Evolutionary conservation across 106 monocot genomes (phyloP), one percentile per base, ranked within the genome.

Genomic region (Narthecium ossifragum): DNA sequence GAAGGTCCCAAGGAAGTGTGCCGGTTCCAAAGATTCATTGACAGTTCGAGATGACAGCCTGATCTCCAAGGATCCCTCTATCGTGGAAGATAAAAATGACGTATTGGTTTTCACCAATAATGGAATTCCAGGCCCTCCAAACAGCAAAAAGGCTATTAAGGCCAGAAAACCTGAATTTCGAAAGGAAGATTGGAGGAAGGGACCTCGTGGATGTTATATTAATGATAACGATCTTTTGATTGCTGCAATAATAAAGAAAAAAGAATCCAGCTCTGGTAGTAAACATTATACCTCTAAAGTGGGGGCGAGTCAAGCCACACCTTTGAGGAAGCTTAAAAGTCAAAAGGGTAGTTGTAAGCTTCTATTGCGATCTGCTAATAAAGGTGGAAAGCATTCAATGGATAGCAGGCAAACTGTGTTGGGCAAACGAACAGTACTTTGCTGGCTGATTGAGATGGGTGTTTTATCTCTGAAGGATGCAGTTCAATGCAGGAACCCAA

Each of bases 171-270:
- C 58, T 59, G 67, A 51, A 65, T 59, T 10, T 59, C 28, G 29
- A 14, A 77, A 74, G 65, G 65, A 65, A 61, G 76, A 30, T 29
- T 53, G 60, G 29, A 8, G 64, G 55, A 88, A 79, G 63, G 74
- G 79, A 28, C 63, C 67, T 9, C 71, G 74, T 36, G 59, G 56
- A 38, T 64, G 69, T 21, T 59, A 59, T 59, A 79, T 93, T 28
- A 56, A 82, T 72, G 93, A 93, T 43, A 79, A 93, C 64, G 93
- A 93, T 39, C 85, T 93, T 52, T 67, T 93, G 51, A 74, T 93
- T 60, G 22, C 88, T 59, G 79, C 76, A 32, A 65, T 93, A 11
- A 69, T 93, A 9, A 93, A 88, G 68, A 82, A 68, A 26, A 85
- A 85, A 58, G 66, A 77, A 58, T 60, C 60, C 59, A 46, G 30